Evolutionary conservation across 2,329 filamentous ascomycete genomes (phyloP).

Genomic region (Colletotrichum scovillei): DNA sequence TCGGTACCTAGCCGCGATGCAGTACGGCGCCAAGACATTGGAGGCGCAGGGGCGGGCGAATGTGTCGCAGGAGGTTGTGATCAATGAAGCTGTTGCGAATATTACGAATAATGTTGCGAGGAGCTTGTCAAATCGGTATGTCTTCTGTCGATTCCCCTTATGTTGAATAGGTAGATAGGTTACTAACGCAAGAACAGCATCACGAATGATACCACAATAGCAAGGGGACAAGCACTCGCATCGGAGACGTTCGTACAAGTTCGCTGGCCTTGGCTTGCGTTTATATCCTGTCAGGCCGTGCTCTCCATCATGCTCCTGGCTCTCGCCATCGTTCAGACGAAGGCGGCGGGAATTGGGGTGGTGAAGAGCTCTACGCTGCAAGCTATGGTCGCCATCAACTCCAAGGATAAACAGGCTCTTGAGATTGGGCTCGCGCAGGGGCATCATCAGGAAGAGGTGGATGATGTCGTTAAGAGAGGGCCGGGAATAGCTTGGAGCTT

Average conservation of each 20-base stretch:
- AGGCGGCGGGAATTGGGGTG: constrained; percentile 29
- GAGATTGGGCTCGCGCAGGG: neutral
- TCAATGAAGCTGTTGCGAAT: neutral
- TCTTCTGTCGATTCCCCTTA: too few species aligned
- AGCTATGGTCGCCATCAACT: neutral
- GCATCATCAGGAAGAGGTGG: neutral
- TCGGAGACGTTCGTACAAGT: constrained; percentile 30
- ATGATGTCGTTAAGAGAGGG: neutral
- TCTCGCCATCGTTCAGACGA: constrained; percentile 24
- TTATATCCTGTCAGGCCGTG: constrained; percentile 34
- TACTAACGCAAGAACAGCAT: neutral
- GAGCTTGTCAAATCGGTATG: neutral
- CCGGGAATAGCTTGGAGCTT: neutral
- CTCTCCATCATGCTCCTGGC: constrained; percentile 32
- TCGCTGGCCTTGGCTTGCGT: constrained; percentile 36
- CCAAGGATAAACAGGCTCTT: neutral
- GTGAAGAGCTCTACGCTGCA: constrained; percentile 33
- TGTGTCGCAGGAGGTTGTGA: neutral
- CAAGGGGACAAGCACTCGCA: constrained; percentile 6
- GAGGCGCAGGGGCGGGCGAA: neutral
- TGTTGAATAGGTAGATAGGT: too few species aligned
- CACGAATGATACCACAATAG: neutral
- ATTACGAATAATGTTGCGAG: constrained; percentile 13
- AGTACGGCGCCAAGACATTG: neutral
- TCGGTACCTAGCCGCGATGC: neutral